Evolutionary conservation across 768 basidiomycete species (phyloP).

Genomic region (Lyophyllum shimeji): DNA sequence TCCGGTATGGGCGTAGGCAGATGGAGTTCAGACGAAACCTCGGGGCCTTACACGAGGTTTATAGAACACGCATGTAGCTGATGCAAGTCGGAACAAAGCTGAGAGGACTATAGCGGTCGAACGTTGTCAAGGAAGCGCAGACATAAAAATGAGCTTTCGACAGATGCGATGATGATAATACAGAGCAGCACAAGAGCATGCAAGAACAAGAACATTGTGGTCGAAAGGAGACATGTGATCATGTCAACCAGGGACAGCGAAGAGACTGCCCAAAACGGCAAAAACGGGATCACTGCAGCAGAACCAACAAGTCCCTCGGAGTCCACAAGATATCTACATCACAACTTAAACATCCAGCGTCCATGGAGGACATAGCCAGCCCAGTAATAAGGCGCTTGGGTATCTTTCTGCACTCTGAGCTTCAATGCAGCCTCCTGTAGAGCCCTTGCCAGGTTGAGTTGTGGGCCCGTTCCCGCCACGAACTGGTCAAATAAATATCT

Average conservation of each 20-base stretch:
- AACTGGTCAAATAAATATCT: not conserved
- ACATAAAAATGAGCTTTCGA: not conserved
- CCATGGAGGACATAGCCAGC: constrained; percentile 1
- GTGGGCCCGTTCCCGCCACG: not conserved
- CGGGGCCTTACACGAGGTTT: not conserved
- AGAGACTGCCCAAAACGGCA: too few relatives aligned
- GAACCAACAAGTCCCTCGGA: too few relatives aligned
- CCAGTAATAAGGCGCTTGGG: constrained; percentile 2
- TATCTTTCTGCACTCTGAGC: not conserved
- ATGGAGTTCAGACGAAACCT: not conserved
- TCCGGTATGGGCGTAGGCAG: not conserved
- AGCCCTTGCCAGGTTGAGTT: not conserved
- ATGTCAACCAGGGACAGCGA: not conserved
- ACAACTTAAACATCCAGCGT: not conserved
- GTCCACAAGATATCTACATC: too few relatives aligned
- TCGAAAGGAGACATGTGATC: not conserved
- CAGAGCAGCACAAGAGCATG: not conserved
- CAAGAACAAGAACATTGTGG: not conserved
- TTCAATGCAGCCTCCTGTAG: not conserved
- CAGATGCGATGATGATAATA: not conserved
- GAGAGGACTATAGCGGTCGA: not conserved
- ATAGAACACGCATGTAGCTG: not conserved
- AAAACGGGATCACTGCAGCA: too few relatives aligned
- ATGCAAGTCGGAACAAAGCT: not conserved
- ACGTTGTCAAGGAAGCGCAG: not conserved